Evolutionary conservation across 768 basidiomycete species (phyloP), one percentile per base, ranked within the genome.

Genomic region (Mycena rosella): DNA sequence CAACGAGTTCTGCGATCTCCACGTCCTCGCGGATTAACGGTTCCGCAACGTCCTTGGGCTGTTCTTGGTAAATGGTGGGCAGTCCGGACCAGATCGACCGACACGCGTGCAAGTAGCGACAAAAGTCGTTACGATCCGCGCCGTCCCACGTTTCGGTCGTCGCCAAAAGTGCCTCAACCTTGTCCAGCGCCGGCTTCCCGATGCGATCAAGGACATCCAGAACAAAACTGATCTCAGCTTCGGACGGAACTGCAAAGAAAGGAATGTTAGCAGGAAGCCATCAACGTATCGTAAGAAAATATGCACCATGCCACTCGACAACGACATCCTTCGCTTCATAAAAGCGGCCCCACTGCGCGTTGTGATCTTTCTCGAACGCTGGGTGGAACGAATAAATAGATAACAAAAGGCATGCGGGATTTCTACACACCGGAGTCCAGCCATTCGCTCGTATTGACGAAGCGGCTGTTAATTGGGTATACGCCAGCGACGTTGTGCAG

Each of bases 361-460:
- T 88, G 70, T 93, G 91, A 51, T 84, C 82, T 45, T 80, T 82
- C 73, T 90, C 83, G 73, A 93, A 92, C 63, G 84, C 91, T 93
- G 71, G 34, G 42, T 14, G 15, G 26, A 18, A 30, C 67, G 74
- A 47, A 17, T 69, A 44, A 63, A 68, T 38, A 57, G 73, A 72
- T 70, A 11, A 22, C 38, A 24, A 40, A 20, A 22, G 30, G 6
- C 57, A 59, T 5, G 26, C 40, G 44, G 29, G 10, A 60, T 13
- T 5, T 32, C 64, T 52, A 69, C 87, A n/a, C 73, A 95, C 96
- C 86, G 67, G 90, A 83, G 64, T 89, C 86, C 18, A 88, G 77
- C 93, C 95, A 96, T 74, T 91, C 91, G n/a, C 89, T 87, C 2
- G 85, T 80, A 75, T 98, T 95, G 63, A 96, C 88, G 67, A 95